These are phyloP conservation scores for Rosa multiflora DNA, from an alignment of 306 rosid species.

Conservation along the genomic window DNA sequence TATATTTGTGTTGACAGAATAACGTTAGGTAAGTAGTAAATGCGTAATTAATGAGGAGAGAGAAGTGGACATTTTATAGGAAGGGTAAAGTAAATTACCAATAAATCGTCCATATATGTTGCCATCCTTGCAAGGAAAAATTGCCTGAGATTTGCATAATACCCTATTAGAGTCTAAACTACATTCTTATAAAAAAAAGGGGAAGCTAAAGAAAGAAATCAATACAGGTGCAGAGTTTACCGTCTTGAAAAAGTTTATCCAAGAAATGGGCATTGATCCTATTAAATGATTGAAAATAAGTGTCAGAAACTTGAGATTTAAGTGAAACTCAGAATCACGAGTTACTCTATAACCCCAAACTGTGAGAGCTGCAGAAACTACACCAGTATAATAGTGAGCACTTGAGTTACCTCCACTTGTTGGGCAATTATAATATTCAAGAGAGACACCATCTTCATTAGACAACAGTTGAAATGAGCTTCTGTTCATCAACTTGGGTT, in stretches of 20 bases:
- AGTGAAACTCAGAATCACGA: neutral
- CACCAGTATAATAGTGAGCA: constrained; percentile 15
- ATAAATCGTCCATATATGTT: too few relatives aligned
- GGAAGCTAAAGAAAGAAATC: constrained; percentile 1
- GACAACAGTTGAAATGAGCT: constrained; percentile 45
- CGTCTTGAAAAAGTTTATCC: constrained; percentile 69
- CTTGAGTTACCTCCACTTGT: constrained; percentile 63
- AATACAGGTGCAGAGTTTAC: constrained; percentile 32
- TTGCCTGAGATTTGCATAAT: too few relatives aligned
- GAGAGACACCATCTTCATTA: constrained; percentile 36
- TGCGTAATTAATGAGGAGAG: too few relatives aligned
- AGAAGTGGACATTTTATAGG: too few relatives aligned
- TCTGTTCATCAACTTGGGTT: constrained; percentile 66
- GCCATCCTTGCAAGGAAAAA: too few relatives aligned
- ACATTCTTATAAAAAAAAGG: neutral
- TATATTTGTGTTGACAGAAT: too few relatives aligned
- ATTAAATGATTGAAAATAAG: constrained; percentile 25
- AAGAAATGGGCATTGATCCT: constrained; percentile 71
- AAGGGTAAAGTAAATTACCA: too few relatives aligned
- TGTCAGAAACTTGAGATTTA: constrained; percentile 14
- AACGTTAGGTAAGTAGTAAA: too few relatives aligned
- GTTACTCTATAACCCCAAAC: neutral
- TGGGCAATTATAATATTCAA: constrained; percentile 64
- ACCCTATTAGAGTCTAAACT: too few relatives aligned
- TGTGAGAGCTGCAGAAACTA: neutral